These are phyloP conservation scores for Candida wancherniae DNA, from an alignment of 805 yeast genomes.

Conservation along the genomic window DNA sequence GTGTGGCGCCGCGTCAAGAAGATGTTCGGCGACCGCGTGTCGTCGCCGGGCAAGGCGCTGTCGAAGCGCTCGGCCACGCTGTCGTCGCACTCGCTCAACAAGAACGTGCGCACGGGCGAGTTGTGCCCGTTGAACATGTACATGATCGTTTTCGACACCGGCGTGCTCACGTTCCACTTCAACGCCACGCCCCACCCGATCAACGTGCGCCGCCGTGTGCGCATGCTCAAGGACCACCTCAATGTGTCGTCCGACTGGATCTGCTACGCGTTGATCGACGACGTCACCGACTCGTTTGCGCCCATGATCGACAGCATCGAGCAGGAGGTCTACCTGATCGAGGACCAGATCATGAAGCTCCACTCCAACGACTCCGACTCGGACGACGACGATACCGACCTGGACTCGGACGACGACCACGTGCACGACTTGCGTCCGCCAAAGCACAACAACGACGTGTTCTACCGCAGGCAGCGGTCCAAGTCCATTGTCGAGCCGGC, in stretches of 20 bases:
- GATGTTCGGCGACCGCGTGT: slow-evolving; percentile 7
- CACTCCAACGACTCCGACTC: slow-evolving; percentile 61
- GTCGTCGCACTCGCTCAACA: slow-evolving; percentile 20
- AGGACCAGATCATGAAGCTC: slow-evolving; percentile 84
- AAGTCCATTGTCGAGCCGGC: slow-evolving; percentile 34
- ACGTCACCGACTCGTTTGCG: slow-evolving; percentile 94
- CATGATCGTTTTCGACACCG: slow-evolving; percentile 84
- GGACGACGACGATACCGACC: slow-evolving; percentile 35
- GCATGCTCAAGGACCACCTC: slow-evolving; percentile 80
- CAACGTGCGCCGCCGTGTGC: slow-evolving; percentile 89
- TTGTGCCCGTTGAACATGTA: slow-evolving; percentile 89
- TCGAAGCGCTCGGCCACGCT: slow-evolving; percentile 10
- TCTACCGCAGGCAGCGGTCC: slow-evolving; percentile 32
- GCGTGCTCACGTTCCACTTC: slow-evolving; percentile 89
- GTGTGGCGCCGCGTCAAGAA: slow-evolving; percentile 5
- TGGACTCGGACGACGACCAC: slow-evolving; percentile 27
- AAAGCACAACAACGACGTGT: slow-evolving; percentile 19
- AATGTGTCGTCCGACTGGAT: slow-evolving; percentile 95
- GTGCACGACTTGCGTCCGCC: slow-evolving; percentile 17
- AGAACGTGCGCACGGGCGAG: slow-evolving; percentile 46
- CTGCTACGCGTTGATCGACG: slow-evolving; percentile 93
- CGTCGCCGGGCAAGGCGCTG: slow-evolving; percentile 4
- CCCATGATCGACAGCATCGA: slow-evolving; percentile 94
- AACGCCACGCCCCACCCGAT: slow-evolving; percentile 95
- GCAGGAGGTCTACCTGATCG: slow-evolving; percentile 90